phyloP scores from a whole-genome alignment of 495 filamentous ascomycete species.

The Penicillium verhagenii region DNA sequence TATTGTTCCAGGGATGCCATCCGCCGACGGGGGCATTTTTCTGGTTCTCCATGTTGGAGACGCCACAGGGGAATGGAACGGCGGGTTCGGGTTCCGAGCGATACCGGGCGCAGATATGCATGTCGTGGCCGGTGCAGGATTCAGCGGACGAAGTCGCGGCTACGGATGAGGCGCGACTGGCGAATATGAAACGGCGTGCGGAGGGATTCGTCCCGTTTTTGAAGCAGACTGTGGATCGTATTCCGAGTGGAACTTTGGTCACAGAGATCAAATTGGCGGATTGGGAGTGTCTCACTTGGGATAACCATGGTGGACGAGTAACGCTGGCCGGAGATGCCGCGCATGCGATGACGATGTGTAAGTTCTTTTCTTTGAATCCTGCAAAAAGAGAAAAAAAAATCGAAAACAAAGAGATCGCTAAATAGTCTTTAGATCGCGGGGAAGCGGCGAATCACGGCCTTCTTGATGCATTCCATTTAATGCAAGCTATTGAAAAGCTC shows the following conservation, averaged over 20 bases:
- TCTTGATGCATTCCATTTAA: slow-evolving; percentile 39
- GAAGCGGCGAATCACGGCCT: slow-evolving; percentile 60
- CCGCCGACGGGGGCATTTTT: slow-evolving; percentile 53
- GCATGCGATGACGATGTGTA: slow-evolving; percentile 64
- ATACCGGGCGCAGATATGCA: slow-evolving; percentile 28
- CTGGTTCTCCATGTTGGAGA: slow-evolving; percentile 49
- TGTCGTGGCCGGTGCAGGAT: slow-evolving; percentile 32
- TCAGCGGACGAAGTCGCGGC: slow-evolving; percentile 32
- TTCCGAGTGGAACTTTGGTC: slow-evolving; percentile 44
- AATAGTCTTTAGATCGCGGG: slow-evolving; percentile 42
- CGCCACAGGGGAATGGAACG: slow-evolving; percentile 22
- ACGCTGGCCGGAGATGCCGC: slow-evolving; percentile 60
- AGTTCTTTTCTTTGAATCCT: slow-evolving; percentile 8
- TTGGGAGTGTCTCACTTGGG: slow-evolving; percentile 43
- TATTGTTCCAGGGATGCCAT: slow-evolving; percentile 58
- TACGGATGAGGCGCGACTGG: slow-evolving; percentile 37
- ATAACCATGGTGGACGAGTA: slow-evolving; percentile 46
- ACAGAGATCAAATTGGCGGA: slow-evolving; percentile 53
- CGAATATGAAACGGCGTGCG: slow-evolving; percentile 51
- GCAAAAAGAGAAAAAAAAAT: too few relatives aligned
- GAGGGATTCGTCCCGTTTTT: slow-evolving; percentile 54
- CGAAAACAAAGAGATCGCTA: too few relatives aligned
- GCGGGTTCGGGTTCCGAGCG: slow-evolving; percentile 2
- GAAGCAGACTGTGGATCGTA: slow-evolving; percentile 32
- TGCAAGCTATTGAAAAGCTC: slow-evolving; percentile 19